Conservation (phyloP, 331 rosid species). For the Prunus yedoensis region DNA sequence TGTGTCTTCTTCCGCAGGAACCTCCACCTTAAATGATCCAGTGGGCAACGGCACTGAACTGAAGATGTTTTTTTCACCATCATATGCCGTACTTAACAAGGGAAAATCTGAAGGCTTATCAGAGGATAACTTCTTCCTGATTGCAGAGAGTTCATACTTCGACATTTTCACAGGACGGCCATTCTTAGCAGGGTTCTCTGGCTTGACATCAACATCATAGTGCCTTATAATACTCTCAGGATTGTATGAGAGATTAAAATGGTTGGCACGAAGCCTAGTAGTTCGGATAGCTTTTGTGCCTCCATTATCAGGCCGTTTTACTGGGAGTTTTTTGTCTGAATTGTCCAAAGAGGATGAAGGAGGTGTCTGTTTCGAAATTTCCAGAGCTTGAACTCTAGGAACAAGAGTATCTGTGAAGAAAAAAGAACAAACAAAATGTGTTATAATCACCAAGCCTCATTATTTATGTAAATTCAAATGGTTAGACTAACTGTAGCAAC, state of each 20-base stretch:
- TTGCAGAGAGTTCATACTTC: slow-evolving; percentile 46
- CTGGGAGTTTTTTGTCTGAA: slow-evolving; percentile 30
- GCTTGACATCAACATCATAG: slow-evolving; percentile 53
- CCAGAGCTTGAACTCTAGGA: slow-evolving; percentile 21
- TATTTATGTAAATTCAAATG: not conserved
- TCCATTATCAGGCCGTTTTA: slow-evolving; percentile 65
- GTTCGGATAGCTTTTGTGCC: slow-evolving; percentile 36
- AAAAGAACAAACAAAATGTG: not conserved
- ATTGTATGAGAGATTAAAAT: slow-evolving; percentile 45
- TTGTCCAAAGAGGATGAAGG: slow-evolving; percentile 4
- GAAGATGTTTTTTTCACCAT: slow-evolving; percentile 63
- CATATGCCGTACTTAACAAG: slow-evolving; percentile 56
- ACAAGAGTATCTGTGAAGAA: slow-evolving; percentile 27
- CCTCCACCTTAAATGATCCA: slow-evolving; percentile 47
- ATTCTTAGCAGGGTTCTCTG: slow-evolving; percentile 33
- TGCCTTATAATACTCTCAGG: slow-evolving; percentile 52
- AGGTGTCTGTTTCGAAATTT: slow-evolving; percentile 11
- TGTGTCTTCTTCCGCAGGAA: slow-evolving; percentile 52
- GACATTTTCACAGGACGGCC: slow-evolving; percentile 45
- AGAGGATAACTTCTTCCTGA: slow-evolving; percentile 51
- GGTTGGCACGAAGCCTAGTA: slow-evolving; percentile 51
- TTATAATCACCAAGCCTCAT: not conserved
- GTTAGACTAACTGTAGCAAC: not conserved
- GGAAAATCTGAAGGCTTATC: slow-evolving; percentile 47
- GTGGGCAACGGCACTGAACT: slow-evolving; percentile 60